Evolutionary conservation across 306 rosid genomes (phyloP).

Genomic region (Inga leiocalycina): DNA sequence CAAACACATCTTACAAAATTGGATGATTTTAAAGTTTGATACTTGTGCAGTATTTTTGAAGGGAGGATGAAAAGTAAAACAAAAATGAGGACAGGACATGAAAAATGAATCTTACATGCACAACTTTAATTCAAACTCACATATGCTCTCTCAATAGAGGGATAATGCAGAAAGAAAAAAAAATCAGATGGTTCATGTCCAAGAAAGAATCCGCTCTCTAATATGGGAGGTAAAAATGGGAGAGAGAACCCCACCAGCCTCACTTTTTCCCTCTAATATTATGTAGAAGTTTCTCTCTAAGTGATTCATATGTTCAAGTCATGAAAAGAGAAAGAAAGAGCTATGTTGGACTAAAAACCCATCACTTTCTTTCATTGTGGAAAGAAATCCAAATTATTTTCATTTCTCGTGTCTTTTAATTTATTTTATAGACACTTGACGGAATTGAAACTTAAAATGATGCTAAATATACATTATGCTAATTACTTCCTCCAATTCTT

Average conservation of each 20-base stretch:
- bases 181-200: not conserved
- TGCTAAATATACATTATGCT: not conserved
- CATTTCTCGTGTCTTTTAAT: not conserved
- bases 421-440: not conserved
- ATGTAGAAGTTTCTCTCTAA: not conserved
- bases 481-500: not conserved
- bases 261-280: not conserved
- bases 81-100: not conserved
- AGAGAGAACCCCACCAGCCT: not conserved
- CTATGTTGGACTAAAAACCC: no score
- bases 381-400: not conserved
- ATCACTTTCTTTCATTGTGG: no score
- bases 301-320: not conserved
- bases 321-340: not conserved
- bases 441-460: not conserved
- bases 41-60: not conserved
- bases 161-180: not conserved
- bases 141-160: no score
- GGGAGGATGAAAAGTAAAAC: not conserved
- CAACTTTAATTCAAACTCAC: not conserved
- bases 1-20: not conserved
- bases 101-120: not conserved
- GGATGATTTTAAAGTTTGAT: not conserved
- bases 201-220: not conserved
- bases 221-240: not conserved